phyloP scores from a whole-genome alignment of 768 basidiomycete species.

The Serendipita sp. region DNA sequence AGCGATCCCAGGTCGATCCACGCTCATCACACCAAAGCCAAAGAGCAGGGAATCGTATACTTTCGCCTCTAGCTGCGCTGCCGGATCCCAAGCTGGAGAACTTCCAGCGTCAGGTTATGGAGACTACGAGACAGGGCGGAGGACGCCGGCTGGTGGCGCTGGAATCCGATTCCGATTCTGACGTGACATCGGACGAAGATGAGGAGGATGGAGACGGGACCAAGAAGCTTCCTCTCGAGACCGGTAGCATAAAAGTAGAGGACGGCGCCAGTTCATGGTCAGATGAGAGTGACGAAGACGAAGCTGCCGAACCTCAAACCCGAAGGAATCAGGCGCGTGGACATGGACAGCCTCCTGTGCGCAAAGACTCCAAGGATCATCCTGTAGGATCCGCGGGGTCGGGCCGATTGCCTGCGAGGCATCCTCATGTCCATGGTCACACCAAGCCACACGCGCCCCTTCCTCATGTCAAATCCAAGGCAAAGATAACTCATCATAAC shows the following conservation, averaged over 20 bases:
- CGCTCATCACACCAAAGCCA: too few relatives aligned
- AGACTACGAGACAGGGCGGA: background rate
- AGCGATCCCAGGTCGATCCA: too few relatives aligned
- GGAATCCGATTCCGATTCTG: background rate
- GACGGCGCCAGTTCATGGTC: background rate
- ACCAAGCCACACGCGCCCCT: background rate
- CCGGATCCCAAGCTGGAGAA: background rate
- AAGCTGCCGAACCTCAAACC: background rate
- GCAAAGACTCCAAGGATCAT: background rate
- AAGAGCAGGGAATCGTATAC: too few relatives aligned
- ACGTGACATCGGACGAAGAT: background rate
- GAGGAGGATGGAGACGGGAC: background rate
- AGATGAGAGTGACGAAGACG: background rate
- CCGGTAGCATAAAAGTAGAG: background rate
- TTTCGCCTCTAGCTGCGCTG: background rate
- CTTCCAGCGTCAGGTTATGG: background rate
- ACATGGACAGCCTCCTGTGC: background rate
- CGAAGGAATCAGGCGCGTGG: background rate
- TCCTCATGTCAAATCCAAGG: constrained; percentile 1
- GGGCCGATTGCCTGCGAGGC: background rate
- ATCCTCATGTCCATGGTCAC: background rate
- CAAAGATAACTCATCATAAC: background rate
- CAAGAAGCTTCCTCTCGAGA: background rate
- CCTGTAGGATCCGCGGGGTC: constrained; percentile 1
- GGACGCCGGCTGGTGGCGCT: background rate